Percentiles rank a stretch among this genome's conserved stretches.
phyloP scores from a whole-genome alignment of 140 eudicot genomes.

The Anethum foeniculum region DNA sequence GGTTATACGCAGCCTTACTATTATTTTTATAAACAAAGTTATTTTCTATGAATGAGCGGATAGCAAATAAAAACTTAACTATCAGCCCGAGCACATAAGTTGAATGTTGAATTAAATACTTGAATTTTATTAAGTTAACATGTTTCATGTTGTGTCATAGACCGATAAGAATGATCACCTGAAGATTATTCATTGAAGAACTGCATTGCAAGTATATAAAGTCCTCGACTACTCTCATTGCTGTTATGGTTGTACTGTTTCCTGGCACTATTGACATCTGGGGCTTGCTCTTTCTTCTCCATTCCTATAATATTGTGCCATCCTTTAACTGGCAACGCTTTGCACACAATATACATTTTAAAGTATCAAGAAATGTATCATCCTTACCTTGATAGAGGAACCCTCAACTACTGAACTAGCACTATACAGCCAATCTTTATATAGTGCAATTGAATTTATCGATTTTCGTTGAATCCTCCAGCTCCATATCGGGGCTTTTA shows the following conservation, averaged over 20 bases:
- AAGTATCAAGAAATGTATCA: not conserved
- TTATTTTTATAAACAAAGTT: no score
- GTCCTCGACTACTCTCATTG: conserved; percentile 77
- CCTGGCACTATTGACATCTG: conserved; percentile 52
- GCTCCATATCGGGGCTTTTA: conserved; percentile 51
- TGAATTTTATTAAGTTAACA: no score
- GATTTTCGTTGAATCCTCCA: conserved; percentile 71
- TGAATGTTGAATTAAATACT: no score
- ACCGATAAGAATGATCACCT: conserved; percentile 31
- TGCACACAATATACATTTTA: not conserved
- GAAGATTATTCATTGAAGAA: conserved; percentile 46
- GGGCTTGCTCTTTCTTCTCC: conserved; percentile 51
- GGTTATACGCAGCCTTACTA: no score
- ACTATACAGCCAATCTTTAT: conserved; percentile 77
- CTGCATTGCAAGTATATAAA: conserved; percentile 57
- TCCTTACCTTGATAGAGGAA: conserved; percentile 52
- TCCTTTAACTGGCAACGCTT: not conserved
- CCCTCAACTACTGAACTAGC: conserved; percentile 60
- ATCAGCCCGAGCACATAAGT: no score
- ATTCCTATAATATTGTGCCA: conserved; percentile 41
- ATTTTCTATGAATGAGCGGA: no score
- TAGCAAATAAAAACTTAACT: no score
- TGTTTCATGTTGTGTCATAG: no score
- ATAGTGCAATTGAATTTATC: conserved; percentile 40
- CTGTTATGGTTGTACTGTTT: conserved; percentile 41